A percentile compares a stretch with the other conserved stretches of the same genome.
Evolutionary conservation across 176 grass and related monocot species (phyloP).

Genomic region (Triticum urartu): DNA sequence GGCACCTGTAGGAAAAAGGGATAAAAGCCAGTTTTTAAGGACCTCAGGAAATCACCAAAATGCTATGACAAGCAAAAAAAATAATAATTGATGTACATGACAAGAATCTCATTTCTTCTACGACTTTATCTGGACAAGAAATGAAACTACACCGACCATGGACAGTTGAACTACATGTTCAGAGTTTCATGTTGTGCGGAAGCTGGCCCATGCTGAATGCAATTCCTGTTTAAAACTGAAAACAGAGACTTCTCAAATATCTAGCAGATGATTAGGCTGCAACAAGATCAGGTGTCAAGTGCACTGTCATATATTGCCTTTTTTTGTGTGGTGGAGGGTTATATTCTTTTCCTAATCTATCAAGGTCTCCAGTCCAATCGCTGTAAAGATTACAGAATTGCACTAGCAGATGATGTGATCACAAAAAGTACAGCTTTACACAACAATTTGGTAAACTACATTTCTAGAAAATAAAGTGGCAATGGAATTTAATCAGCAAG

Average conservation of each 20-base stretch:
- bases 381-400: slow-evolving; percentile 6
- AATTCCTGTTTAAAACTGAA: not conserved
- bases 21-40: not conserved
- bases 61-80: not conserved
- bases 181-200: not conserved
- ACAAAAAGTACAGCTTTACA: slow-evolving; percentile 19
- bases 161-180: not conserved
- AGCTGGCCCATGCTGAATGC: not conserved
- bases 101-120: not conserved
- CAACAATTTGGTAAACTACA: slow-evolving; percentile 21
- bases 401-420: slow-evolving; percentile 21
- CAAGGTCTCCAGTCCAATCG: not conserved
- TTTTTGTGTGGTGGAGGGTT: too few species aligned
- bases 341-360: not conserved
- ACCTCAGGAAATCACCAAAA: not conserved
- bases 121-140: not conserved
- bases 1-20: slow-evolving; percentile 44
- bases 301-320: not conserved
- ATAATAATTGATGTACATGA: not conserved
- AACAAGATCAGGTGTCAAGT: not conserved
- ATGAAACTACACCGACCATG: not conserved
- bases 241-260: not conserved
- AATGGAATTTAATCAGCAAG: slow-evolving; percentile 2
- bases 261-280: not conserved
- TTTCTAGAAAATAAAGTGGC: slow-evolving; percentile 35